These are phyloP conservation scores for Corymbia calophylla DNA, from an alignment of 441 rosid genomes.

Conservation along the genomic window DNA sequence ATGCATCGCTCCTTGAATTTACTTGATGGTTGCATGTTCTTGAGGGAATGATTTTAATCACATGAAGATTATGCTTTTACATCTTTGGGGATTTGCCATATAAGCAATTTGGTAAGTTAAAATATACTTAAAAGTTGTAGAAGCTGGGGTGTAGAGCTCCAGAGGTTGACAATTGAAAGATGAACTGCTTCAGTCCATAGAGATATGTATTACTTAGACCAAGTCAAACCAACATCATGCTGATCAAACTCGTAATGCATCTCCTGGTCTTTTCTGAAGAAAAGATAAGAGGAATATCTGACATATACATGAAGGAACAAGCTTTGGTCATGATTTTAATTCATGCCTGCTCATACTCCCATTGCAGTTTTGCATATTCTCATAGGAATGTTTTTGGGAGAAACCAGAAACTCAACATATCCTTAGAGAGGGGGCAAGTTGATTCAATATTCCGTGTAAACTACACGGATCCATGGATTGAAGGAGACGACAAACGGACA, in stretches of 20 bases:
- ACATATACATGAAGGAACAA: not conserved
- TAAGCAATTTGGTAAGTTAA: not conserved
- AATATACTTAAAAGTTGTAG: not conserved
- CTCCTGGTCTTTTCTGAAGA: not conserved
- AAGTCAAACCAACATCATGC: not conserved
- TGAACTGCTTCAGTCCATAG: not conserved
- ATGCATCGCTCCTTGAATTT: not conserved
- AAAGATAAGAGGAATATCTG: not conserved
- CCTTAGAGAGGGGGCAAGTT: conserved; percentile 87
- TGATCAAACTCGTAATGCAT: not conserved
- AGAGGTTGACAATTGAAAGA: not conserved
- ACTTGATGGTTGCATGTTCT: not conserved
- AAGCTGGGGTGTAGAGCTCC: not conserved
- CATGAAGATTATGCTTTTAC: not conserved
- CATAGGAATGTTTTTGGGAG: conserved; percentile 89
- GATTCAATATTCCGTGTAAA: conserved; percentile 87
- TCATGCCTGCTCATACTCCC: not conserved
- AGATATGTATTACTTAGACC: not conserved
- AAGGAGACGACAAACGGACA: conserved; percentile 86
- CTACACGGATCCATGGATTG: conserved; percentile 98
- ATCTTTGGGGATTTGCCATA: not conserved
- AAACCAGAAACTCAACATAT: conserved; percentile 86
- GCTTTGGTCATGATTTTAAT: not conserved
- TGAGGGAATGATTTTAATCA: not conserved
- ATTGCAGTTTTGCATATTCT: conserved; percentile 91